Evolutionary conservation across 129 eudicot genomes (phyloP).

Genomic region (Calendula officinalis): DNA sequence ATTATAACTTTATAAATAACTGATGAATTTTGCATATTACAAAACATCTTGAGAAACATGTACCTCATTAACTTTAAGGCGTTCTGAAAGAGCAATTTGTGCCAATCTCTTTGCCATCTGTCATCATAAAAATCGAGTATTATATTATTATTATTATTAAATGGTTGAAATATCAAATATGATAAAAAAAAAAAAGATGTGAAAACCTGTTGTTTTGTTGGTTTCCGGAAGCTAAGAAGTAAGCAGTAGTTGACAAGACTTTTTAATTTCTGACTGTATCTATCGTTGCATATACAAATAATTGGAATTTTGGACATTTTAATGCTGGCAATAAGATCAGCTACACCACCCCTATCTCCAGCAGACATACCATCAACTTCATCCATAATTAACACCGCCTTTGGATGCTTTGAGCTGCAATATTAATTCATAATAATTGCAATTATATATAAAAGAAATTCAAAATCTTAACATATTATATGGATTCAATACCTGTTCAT

Average conservation of each 20-base stretch:
- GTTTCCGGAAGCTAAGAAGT: conserved; percentile 75
- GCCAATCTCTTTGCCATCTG: conserved; percentile 85
- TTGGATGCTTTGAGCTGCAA: conserved; percentile 64
- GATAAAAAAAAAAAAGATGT: neutral
- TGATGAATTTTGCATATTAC: conserved; percentile 3
- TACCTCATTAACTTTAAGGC: conserved; percentile 89
- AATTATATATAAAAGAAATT: conserved; percentile 1
- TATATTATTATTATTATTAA: conserved; percentile 7
- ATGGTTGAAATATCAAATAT: conserved; percentile 1
- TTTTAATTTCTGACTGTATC: conserved; percentile 91
- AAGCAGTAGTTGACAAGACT: conserved; percentile 84
- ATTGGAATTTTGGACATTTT: conserved; percentile 87
- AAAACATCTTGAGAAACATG: conserved; percentile 12
- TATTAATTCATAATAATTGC: neutral
- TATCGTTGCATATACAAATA: conserved; percentile 92
- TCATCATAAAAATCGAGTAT: conserved; percentile 18
- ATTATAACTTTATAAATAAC: neutral
- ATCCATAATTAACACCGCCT: conserved; percentile 84
- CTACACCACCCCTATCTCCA: conserved; percentile 97
- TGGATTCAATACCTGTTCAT: conserved; percentile 42
- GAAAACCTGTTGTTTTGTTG: conserved; percentile 94
- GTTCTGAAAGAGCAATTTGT: conserved; percentile 72
- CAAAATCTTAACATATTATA: neutral
- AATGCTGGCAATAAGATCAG: conserved; percentile 89
- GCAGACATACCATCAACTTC: conserved; percentile 98